phyloP scores from a whole-genome alignment of 2,329 filamentous ascomycete species.

The Cordyceps militaris region DNA sequence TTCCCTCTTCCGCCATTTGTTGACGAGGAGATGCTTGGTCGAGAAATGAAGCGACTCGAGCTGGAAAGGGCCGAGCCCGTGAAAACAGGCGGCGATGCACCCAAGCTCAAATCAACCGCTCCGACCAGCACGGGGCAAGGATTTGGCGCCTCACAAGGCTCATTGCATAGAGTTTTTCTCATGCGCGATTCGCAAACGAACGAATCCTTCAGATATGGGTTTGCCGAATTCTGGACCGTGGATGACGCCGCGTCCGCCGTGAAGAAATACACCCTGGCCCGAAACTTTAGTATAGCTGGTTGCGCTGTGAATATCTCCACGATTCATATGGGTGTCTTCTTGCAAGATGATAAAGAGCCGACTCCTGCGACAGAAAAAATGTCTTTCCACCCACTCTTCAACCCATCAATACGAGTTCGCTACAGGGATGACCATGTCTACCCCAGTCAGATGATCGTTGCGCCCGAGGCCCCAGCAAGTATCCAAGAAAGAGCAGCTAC shows the following conservation, averaged over 20 bases:
- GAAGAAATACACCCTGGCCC: slow-evolving; percentile 61
- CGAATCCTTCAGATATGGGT: slow-evolving; percentile 74
- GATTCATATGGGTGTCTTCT: slow-evolving; percentile 79
- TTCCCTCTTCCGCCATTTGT: slow-evolving; percentile 64
- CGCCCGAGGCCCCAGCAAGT: slow-evolving; percentile 38
- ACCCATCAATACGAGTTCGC: slow-evolving; percentile 58
- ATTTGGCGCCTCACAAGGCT: slow-evolving; percentile 64
- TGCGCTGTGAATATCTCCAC: slow-evolving; percentile 64
- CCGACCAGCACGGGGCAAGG: slow-evolving; percentile 49
- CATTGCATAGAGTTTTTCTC: slow-evolving; percentile 69
- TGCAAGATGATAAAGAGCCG: slow-evolving; percentile 58
- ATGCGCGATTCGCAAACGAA: slow-evolving; percentile 65
- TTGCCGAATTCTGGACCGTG: slow-evolving; percentile 72
- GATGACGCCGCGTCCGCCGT: slow-evolving; percentile 71
- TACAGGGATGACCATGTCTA: slow-evolving; percentile 74
- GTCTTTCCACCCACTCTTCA: slow-evolving; percentile 65
- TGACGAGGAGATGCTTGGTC: slow-evolving; percentile 64
- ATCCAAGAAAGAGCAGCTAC: not conserved
- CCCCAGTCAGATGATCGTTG: slow-evolving; percentile 56
- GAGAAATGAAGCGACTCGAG: slow-evolving; percentile 67
- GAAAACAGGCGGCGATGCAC: slow-evolving; percentile 37
- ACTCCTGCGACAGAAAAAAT: slow-evolving; percentile 51
- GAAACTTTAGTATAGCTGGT: slow-evolving; percentile 72
- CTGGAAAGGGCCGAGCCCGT: slow-evolving; percentile 46
- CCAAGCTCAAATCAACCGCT: slow-evolving; percentile 53